phyloP scores from a whole-genome alignment of 78 protist species.

The Dictyostelium citrinum region DNA sequence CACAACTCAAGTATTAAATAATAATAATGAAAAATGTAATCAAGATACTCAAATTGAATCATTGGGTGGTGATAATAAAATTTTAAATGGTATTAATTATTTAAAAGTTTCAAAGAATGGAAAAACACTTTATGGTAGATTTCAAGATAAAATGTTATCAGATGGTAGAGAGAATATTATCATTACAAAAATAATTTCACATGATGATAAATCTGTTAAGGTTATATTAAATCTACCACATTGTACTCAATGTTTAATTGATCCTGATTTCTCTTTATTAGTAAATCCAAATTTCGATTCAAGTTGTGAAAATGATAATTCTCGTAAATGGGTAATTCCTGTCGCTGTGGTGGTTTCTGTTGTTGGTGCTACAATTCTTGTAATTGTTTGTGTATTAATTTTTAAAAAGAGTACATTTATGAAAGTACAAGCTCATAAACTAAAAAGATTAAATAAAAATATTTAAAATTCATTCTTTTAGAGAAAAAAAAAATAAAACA shows the following conservation, averaged over 20 bases:
- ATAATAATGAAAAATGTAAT: not conserved
- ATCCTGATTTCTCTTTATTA: not conserved
- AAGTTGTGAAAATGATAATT: not conserved
- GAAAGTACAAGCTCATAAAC: not conserved
- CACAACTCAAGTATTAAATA: not conserved
- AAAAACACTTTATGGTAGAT: slow-evolving; percentile 10
- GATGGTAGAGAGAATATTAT: slow-evolving; percentile 1
- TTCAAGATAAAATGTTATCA: slow-evolving; percentile 19
- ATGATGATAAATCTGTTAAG: not conserved
- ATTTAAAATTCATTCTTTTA: no score
- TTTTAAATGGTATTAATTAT: not conserved
- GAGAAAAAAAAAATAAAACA: no score
- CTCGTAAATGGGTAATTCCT: slow-evolving; percentile 6
- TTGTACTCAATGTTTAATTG: not conserved
- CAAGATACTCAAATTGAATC: not conserved
- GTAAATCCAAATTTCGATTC: not conserved
- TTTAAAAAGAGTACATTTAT: not conserved
- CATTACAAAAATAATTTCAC: not conserved
- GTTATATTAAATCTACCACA: not conserved
- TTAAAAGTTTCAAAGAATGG: not conserved
- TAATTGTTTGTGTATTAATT: not conserved
- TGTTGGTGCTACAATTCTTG: not conserved
- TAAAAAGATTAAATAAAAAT: not conserved
- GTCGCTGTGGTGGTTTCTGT: not conserved
- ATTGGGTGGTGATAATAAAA: not conserved